Conservation (phyloP, 495 filamentous ascomycete species). For the Haplographium delicatum region DNA sequence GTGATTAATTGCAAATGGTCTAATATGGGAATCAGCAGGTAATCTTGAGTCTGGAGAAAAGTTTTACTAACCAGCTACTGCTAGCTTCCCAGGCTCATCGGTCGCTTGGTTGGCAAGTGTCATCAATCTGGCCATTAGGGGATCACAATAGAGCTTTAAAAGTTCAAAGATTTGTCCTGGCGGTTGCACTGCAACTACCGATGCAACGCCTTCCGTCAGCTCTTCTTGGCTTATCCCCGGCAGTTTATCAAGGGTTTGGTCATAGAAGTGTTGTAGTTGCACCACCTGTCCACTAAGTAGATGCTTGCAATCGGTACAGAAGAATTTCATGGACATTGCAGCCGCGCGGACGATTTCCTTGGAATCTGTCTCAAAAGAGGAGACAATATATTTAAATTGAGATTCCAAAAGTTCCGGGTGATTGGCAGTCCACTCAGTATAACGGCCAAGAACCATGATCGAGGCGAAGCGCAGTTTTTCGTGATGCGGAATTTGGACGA, state of each 20-base stretch:
- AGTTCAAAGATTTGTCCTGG: constrained; percentile 70
- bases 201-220: constrained; percentile 88
- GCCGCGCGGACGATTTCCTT: constrained; percentile 86
- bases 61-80: constrained; percentile 63
- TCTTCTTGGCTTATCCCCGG: constrained; percentile 87
- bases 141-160: constrained; percentile 91
- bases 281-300: constrained; percentile 72
- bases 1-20: constrained; percentile 91
- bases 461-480: constrained; percentile 95
- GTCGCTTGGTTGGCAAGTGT: constrained; percentile 77
- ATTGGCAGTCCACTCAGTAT: constrained; percentile 95
- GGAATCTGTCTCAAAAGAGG: constrained; percentile 77
- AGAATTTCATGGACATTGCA: constrained; percentile 92
- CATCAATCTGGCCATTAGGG: constrained; percentile 82
- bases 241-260: constrained; percentile 77
- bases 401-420: constrained; percentile 88
- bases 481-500: constrained; percentile 91
- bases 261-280: constrained; percentile 87
- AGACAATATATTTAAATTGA: constrained; percentile 91
- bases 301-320: constrained; percentile 88
- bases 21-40: constrained; percentile 31
- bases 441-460: constrained; percentile 92
- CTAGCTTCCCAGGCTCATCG: constrained; percentile 71
- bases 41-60: not conserved
- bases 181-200: constrained; percentile 83